Conservation (phyloP, 208 protist genomes). For the Blastocrithidia nonstop region DNA sequence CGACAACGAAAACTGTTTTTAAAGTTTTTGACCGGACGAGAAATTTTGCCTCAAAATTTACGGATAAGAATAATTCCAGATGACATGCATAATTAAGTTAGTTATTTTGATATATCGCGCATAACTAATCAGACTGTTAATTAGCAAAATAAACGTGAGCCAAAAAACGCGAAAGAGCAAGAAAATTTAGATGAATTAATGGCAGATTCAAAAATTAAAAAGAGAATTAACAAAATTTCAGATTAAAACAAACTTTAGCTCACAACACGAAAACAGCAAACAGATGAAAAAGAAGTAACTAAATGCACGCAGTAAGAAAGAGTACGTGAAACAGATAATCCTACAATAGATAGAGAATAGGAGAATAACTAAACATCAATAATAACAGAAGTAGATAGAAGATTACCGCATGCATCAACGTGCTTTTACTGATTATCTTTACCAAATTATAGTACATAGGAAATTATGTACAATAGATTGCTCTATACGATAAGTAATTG, state of each 20-base stretch:
- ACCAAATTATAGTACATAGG: slow-evolving; percentile 77
- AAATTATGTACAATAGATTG: slow-evolving; percentile 85
- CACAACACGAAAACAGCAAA: no score
- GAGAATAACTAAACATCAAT: no score
- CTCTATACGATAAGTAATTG: slow-evolving; percentile 92
- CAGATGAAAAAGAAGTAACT: not conserved
- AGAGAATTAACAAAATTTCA: not conserved
- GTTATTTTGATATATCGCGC: slow-evolving; percentile 1
- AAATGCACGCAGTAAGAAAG: not conserved
- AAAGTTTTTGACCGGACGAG: slow-evolving; percentile 85
- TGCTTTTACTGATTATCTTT: slow-evolving; percentile 93
- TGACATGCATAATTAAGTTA: not conserved
- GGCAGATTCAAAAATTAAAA: not conserved
- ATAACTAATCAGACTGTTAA: no score
- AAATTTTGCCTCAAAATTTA: slow-evolving; percentile 62
- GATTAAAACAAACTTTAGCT: not conserved
- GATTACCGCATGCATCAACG: slow-evolving; percentile 88
- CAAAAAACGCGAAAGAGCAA: no score
- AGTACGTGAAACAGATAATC: no score
- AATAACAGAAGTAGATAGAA: slow-evolving; percentile 50
- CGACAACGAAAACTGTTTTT: slow-evolving; percentile 78
- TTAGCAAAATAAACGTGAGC: no score
- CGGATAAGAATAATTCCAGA: slow-evolving; percentile 75
- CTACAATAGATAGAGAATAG: no score
- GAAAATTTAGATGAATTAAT: not conserved